Conservation (phyloP, 2,329 filamentous ascomycete species). For the Microsporum ferrugineum region DNA sequence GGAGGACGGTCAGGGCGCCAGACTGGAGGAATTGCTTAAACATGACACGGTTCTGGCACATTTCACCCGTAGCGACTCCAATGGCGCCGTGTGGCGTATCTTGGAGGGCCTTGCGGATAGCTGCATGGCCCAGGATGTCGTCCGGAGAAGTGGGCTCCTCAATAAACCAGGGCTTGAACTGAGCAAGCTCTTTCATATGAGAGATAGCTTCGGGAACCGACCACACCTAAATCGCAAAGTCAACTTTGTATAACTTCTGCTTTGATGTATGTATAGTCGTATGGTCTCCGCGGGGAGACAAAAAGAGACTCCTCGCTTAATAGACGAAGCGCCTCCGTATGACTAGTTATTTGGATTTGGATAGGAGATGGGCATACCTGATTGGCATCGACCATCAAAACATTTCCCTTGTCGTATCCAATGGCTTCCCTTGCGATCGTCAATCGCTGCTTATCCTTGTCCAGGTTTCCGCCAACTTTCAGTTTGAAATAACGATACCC, state of each 20-base stretch:
- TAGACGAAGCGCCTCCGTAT: not conserved
- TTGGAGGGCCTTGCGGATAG: constrained; percentile 66
- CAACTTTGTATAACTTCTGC: not conserved
- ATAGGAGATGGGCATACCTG: constrained; percentile 42
- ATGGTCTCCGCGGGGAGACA: not conserved
- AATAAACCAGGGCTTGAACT: constrained; percentile 80
- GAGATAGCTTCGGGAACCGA: constrained; percentile 77
- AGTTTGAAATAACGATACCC: constrained; percentile 84
- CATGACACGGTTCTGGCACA: constrained; percentile 89
- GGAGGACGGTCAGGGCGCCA: constrained; percentile 74
- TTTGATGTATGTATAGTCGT: not conserved
- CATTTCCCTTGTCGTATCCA: constrained; percentile 69
- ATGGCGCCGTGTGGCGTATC: constrained; percentile 47
- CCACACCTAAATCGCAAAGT: constrained; percentile 48
- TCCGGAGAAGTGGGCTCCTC: constrained; percentile 88
- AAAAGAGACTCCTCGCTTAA: not conserved
- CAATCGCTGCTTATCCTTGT: constrained; percentile 59
- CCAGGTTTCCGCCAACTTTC: constrained; percentile 68
- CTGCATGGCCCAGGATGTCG: constrained; percentile 78
- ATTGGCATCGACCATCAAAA: constrained; percentile 89
- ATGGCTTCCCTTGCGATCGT: constrained; percentile 66
- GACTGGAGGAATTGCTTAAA: constrained; percentile 82
- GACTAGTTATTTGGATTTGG: not conserved
- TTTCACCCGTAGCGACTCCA: constrained; percentile 82
- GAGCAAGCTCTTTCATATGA: constrained; percentile 70